phyloP scores from a whole-genome alignment of 2,329 filamentous ascomycete genomes.

The Cytospora piceicola region DNA sequence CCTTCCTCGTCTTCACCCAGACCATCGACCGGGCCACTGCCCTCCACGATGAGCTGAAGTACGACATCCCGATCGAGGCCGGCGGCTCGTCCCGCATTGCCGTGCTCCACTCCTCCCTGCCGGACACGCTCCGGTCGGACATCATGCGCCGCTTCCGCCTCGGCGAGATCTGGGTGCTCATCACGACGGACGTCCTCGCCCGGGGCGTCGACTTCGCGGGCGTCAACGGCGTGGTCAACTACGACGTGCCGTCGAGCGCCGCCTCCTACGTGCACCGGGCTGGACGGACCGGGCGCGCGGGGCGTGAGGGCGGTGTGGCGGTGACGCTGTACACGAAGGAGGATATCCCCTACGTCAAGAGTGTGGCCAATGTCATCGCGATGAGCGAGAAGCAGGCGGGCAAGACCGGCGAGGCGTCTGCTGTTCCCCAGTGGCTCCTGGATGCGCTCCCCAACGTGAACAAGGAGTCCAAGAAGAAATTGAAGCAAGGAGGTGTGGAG shows the following conservation, averaged over 20 bases:
- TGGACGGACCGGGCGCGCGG: slow-evolving; percentile 86
- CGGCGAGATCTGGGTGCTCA: slow-evolving; percentile 93
- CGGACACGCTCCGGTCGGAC: slow-evolving; percentile 71
- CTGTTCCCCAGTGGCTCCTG: slow-evolving; percentile 82
- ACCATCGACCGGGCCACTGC: slow-evolving; percentile 90
- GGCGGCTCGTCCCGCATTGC: slow-evolving; percentile 84
- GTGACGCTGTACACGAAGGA: slow-evolving; percentile 96
- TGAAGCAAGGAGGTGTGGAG: slow-evolving; percentile 80
- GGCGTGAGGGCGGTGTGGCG: slow-evolving; percentile 82
- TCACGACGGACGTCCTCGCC: slow-evolving; percentile 91
- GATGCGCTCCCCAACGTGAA: slow-evolving; percentile 81
- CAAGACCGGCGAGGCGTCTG: slow-evolving; percentile 55
- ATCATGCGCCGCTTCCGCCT: slow-evolving; percentile 90
- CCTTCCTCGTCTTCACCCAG: slow-evolving; percentile 95
- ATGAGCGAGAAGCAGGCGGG: slow-evolving; percentile 75
- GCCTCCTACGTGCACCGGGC: slow-evolving; percentile 93
- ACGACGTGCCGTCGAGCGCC: slow-evolving; percentile 90
- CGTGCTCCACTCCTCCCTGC: slow-evolving; percentile 85
- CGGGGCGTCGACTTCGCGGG: slow-evolving; percentile 94
- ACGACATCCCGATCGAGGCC: slow-evolving; percentile 89
- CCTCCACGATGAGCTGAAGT: slow-evolving; percentile 85
- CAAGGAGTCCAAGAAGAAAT: slow-evolving; percentile 80
- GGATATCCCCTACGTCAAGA: slow-evolving; percentile 86
- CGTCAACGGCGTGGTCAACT: slow-evolving; percentile 95
- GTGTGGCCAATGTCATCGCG: slow-evolving; percentile 89